Conservation (phyloP, 2,329 filamentous ascomycete species). For the Neurospora crassa region DNA sequence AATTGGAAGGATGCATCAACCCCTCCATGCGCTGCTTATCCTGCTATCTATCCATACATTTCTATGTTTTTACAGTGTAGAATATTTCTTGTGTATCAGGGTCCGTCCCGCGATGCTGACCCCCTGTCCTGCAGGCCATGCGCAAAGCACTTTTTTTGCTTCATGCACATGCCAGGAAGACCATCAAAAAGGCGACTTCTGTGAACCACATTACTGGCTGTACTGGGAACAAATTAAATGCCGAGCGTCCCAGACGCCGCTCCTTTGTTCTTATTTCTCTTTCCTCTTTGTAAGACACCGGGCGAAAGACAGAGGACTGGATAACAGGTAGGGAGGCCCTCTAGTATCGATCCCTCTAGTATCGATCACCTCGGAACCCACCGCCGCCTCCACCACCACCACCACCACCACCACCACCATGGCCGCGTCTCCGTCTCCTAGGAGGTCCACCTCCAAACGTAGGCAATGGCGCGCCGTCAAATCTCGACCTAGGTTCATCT, state of each 20-base stretch:
- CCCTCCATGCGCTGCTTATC: background rate
- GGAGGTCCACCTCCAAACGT: constrained; percentile 9
- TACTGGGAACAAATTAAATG: background rate
- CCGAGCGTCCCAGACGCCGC: background rate
- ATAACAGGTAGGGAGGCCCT: background rate
- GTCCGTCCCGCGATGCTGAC: background rate
- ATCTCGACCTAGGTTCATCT: constrained; percentile 14
- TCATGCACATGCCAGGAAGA: background rate
- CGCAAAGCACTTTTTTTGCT: background rate
- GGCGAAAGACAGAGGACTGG: background rate
- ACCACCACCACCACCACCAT: constrained; percentile 5
- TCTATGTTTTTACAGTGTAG: background rate
- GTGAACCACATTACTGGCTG: background rate
- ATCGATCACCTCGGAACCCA: background rate
- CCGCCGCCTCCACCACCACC: constrained; percentile 5
- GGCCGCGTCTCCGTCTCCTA: constrained; percentile 8
- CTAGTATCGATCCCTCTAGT: background rate
- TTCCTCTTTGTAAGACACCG: background rate
- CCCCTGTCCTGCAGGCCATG: background rate
- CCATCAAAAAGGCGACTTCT: background rate
- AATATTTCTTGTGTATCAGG: background rate
- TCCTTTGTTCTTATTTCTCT: background rate
- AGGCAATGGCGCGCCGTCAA: constrained; percentile 17
- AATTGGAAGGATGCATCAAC: background rate
- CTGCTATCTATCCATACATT: background rate